Conservation (phyloP, 202 grass and related monocot genomes). For the Schoenoplectus triqueter region DNA sequence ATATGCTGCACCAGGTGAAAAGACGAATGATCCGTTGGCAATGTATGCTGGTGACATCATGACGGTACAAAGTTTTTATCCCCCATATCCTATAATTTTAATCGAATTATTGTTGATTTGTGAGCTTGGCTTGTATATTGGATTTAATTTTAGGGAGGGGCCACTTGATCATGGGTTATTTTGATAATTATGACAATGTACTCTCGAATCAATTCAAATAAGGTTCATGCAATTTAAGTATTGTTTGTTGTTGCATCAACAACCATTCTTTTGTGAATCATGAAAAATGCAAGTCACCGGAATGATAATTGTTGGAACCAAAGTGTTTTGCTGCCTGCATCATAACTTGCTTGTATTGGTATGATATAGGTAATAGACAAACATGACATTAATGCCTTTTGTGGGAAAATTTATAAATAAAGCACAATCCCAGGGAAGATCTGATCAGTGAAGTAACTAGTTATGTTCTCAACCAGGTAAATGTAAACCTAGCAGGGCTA, state of each 20-base stretch:
- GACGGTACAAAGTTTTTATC: conserved; percentile 63
- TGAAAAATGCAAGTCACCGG: too few species aligned
- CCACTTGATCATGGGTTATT: too few species aligned
- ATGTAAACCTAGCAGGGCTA: conserved; percentile 90
- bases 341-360: too few species aligned
- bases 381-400: conserved; percentile 2
- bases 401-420: not conserved
- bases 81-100: not conserved
- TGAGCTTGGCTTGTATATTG: not conserved
- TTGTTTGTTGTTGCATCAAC: too few species aligned
- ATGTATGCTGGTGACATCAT: conserved; percentile 96
- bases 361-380: too few species aligned
- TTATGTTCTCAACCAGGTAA: conserved; percentile 61
- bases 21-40: conserved; percentile 90
- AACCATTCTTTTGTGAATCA: too few species aligned
- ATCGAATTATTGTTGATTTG: conserved; percentile 15
- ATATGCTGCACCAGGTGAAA: conserved; percentile 68
- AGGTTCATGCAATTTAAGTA: too few species aligned
- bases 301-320: too few species aligned
- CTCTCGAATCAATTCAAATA: too few species aligned
- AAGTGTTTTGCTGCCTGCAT: too few species aligned
- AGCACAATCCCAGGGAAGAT: not conserved
- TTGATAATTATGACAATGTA: too few species aligned
- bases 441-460: not conserved
- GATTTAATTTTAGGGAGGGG: too few species aligned